Conservation (phyloP, 176 grass and related monocot species). For the Aegilops sharonensis region DNA sequence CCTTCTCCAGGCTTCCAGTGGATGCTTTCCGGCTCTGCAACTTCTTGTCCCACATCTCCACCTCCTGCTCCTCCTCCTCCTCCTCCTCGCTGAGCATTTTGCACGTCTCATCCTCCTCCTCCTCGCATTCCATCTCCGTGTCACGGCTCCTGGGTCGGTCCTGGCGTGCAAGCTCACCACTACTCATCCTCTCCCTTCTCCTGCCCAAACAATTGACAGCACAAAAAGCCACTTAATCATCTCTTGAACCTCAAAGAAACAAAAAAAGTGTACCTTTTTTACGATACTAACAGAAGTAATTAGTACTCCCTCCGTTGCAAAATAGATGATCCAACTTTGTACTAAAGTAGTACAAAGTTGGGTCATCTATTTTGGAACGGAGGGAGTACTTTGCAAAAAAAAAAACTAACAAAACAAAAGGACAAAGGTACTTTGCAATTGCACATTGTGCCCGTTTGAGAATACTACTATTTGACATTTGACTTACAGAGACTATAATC, state of each 20-base stretch:
- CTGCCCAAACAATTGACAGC: not conserved
- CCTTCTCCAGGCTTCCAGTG: not conserved
- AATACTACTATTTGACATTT: not conserved
- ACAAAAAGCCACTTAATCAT: not conserved
- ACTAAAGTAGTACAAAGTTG: too few species aligned
- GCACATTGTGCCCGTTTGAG: not conserved
- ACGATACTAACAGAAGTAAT: too few species aligned
- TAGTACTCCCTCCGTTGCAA: too few species aligned
- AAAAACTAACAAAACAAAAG: too few species aligned
- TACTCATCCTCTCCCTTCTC: not conserved
- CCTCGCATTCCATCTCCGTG: not conserved
- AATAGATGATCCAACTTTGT: too few species aligned
- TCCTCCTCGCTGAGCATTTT: not conserved
- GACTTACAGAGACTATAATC: not conserved
- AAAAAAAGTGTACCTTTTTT: not conserved
- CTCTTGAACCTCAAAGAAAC: not conserved
- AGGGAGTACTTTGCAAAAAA: too few species aligned
- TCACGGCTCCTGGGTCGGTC: not conserved
- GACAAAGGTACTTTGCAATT: too few species aligned
- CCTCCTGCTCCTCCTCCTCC: not conserved
- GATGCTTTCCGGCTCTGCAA: not conserved
- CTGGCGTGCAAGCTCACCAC: not conserved
- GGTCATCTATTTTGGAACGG: too few species aligned
- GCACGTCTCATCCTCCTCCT: not conserved
- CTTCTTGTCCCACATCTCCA: not conserved